phyloP scores from a whole-genome alignment of 768 basidiomycete genomes.

The Leccinum imitatum region DNA sequence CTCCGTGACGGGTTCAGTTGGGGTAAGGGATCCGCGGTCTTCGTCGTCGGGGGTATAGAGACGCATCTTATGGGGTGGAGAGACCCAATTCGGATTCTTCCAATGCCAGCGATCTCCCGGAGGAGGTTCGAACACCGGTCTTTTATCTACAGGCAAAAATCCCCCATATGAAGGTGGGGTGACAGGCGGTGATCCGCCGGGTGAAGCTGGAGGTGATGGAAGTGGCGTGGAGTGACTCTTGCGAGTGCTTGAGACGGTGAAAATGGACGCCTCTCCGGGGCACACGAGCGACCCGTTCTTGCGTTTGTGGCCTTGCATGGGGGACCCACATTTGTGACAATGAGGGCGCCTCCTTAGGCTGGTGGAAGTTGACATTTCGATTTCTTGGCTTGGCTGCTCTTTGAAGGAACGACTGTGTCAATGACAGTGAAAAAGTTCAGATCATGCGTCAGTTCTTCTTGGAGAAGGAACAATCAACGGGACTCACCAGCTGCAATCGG shows the following conservation, averaged over 20 bases:
- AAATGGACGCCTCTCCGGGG: conserved; percentile 17
- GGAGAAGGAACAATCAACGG: not conserved
- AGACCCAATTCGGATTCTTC: conserved; percentile 36
- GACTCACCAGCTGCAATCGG: conserved; percentile 30
- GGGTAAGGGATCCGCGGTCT: conserved; percentile 28
- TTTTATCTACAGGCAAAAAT: conserved; percentile 20
- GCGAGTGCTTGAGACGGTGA: conserved; percentile 10
- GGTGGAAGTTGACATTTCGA: conserved; percentile 28
- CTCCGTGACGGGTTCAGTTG: conserved; percentile 32
- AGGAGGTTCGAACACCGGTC: conserved; percentile 26
- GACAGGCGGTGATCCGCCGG: conserved; percentile 23
- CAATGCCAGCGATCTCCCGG: conserved; percentile 34
- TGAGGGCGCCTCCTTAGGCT: conserved; percentile 35
- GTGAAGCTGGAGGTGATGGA: conserved; percentile 30
- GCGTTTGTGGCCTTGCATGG: conserved; percentile 35
- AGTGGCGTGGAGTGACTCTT: conserved; percentile 25
- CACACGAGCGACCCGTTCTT: conserved; percentile 33
- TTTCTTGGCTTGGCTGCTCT: conserved; percentile 2
- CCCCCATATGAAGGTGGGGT: conserved; percentile 13
- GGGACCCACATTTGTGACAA: conserved; percentile 34
- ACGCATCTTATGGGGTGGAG: conserved; percentile 31
- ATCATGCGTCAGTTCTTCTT: conserved; percentile 4
- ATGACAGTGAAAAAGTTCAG: not conserved
- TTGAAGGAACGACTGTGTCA: not conserved
- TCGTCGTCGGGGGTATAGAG: conserved; percentile 22